A percentile compares a stretch with the other conserved stretches of the same genome.
phyloP scores from a whole-genome alignment of 2,329 filamentous ascomycete genomes.

The Ophiocordyceps polyrhachis-furcata region DNA sequence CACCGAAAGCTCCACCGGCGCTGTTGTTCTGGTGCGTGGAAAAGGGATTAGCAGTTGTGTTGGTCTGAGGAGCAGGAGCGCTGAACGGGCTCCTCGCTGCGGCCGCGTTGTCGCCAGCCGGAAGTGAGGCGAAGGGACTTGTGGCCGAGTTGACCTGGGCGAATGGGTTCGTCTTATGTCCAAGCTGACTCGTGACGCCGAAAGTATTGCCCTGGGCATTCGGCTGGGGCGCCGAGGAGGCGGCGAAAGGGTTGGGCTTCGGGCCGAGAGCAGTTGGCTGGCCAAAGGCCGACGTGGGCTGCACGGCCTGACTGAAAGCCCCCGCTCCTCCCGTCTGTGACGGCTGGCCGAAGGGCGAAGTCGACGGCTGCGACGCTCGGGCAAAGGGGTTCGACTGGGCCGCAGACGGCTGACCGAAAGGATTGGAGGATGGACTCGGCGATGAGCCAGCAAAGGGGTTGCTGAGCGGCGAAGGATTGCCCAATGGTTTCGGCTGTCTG shows the following conservation, averaged over 20 bases:
- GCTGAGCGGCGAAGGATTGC: conserved; percentile 10
- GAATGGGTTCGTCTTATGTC: conserved; percentile 20
- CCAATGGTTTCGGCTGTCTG: conserved; percentile 10
- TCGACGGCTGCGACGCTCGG: conserved; percentile 15
- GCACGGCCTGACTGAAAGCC: conserved; percentile 22
- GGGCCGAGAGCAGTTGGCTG: conserved; percentile 18
- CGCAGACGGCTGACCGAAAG: conserved; percentile 21
- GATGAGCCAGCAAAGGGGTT: conserved; percentile 23
- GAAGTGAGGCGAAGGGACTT: conserved; percentile 9
- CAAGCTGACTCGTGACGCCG: conserved; percentile 17
- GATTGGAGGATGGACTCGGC: conserved; percentile 12
- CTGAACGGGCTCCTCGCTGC: conserved; percentile 12
- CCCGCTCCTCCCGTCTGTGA: conserved; percentile 16
- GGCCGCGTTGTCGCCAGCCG: conserved; percentile 2
- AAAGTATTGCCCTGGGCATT: conserved; percentile 10
- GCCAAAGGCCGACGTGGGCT: conserved; percentile 10
- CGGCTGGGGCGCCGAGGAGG: conserved; percentile 16
- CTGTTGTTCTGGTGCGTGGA: not conserved
- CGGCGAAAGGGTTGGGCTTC: conserved; percentile 16
- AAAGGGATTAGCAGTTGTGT: conserved; percentile 8
- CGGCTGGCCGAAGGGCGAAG: conserved; percentile 21
- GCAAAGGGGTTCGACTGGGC: conserved; percentile 16
- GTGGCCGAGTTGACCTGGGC: conserved; percentile 6
- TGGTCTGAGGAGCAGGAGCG: conserved; percentile 3
- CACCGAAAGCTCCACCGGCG: not conserved